phyloP scores from a whole-genome alignment of 441 rosid genomes.

The Sinapis alba region DNA sequence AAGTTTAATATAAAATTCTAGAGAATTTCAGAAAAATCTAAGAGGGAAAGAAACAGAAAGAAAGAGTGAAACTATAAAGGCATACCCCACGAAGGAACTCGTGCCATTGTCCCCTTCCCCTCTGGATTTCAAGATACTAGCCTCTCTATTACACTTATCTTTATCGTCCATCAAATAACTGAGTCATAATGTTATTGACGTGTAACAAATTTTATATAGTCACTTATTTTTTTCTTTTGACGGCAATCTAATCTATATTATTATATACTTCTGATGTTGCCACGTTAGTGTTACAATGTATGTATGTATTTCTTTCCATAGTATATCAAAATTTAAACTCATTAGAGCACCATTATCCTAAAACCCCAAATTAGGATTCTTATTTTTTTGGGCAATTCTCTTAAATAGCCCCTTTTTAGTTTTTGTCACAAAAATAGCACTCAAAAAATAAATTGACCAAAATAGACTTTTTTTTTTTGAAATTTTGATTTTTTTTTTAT shows the following conservation, averaged over 20 bases:
- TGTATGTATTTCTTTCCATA: not conserved
- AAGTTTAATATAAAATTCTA: slow-evolving; percentile 6
- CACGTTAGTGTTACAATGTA: not conserved
- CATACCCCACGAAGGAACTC: slow-evolving; percentile 27
- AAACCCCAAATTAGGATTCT: too few species aligned
- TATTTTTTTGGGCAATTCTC: too few species aligned
- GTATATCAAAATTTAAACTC: not conserved
- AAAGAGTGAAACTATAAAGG: slow-evolving; percentile 10
- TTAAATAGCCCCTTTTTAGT: too few species aligned
- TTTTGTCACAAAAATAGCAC: too few species aligned
- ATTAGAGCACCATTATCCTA: too few species aligned
- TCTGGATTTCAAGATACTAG: not conserved
- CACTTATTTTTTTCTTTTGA: not conserved
- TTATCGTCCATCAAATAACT: too few species aligned
- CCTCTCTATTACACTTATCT: too few species aligned
- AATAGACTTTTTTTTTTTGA: too few species aligned
- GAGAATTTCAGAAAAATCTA: slow-evolving; percentile 25
- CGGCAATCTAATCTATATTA: not conserved
- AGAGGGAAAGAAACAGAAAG: slow-evolving; percentile 28
- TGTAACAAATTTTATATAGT: not conserved
- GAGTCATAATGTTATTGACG: not conserved
- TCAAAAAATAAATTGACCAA: too few species aligned
- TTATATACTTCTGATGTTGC: not conserved
- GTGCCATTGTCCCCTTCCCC: slow-evolving; percentile 31
- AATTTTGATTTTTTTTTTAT: too few species aligned